Base-by-base conservation (phyloP, 495 filamentous ascomycete species). In the Neurospora sp. region DNA sequence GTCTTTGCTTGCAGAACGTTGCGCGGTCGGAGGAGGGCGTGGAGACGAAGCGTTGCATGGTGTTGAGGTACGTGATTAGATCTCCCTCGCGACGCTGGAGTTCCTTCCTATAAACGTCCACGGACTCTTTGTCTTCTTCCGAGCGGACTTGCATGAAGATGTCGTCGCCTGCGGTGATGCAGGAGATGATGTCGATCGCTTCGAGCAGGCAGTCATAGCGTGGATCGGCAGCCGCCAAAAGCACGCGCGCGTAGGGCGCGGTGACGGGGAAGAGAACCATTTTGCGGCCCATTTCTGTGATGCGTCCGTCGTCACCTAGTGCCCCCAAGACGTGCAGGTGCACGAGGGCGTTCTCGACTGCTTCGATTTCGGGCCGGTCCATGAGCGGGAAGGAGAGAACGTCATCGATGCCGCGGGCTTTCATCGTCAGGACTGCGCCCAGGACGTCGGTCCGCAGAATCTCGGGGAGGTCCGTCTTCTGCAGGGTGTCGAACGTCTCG, bases 371-470 rank as follows among this genome's bases (percentile, higher is more conserved):
- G 0, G 95, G 96, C 1, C 88, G 87, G 72, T 95, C 93, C 77
- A 99, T 89, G 71, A 97, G 90, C 0, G 94, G 92, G 76, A 99
- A 99, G 0, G 85, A 83, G 61, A 93, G 80, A 37, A 98, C 89
- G 78, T 98, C 90, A 22, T 93, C 86, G 9, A 97, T 89, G 0
- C 95, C 96, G 41, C 94, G 86, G 9, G 96, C 95, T 78, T 97
- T 98, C 90, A 99, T 95, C 1, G 90, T 96, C 17, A 99, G 83
- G n/a, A 98, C 82, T 3, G 94, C 91, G 69, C 92, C 89, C 31
- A 93, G 87, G 2, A 98, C 83, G 79, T 99, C 96, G 72, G 91
- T 94, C 38, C 96, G 88, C 10, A 98, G 84, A 12, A 99, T 98
- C 79, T 98, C 96, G 0, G 96, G 96, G 1, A 88, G 87, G 53